Evolutionary conservation across 2,329 filamentous ascomycete species (phyloP).

Genomic region (Paecilomyces formosus): DNA sequence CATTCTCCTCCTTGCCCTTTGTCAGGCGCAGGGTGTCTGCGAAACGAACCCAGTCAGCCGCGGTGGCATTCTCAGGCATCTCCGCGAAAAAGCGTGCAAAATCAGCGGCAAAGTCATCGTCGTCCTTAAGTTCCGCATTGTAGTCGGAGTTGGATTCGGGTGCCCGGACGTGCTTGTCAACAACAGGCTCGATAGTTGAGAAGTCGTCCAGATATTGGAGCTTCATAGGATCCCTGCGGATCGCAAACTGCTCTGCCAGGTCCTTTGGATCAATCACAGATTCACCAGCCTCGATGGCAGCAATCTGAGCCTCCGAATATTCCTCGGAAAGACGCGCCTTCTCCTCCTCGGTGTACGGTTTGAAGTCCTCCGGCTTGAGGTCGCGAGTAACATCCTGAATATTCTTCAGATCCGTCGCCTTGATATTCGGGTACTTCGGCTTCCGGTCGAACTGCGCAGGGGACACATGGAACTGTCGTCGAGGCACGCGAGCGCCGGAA

Average conservation of each 20-base stretch:
- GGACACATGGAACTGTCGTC: slow-evolving; percentile 44
- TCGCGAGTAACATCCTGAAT: slow-evolving; percentile 13
- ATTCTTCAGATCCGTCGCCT: slow-evolving; percentile 24
- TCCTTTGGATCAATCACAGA: slow-evolving; percentile 66
- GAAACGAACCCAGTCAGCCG: slow-evolving; percentile 35
- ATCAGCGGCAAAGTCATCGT: slow-evolving; percentile 55
- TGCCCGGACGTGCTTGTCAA: slow-evolving; percentile 60
- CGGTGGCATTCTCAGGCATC: slow-evolving; percentile 45
- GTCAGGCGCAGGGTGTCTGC: slow-evolving; percentile 43
- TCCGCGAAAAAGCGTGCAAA: slow-evolving; percentile 43
- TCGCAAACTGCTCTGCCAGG: slow-evolving; percentile 62
- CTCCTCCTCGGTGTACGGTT: slow-evolving; percentile 61
- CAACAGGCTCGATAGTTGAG: slow-evolving; percentile 64
- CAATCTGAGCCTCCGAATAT: slow-evolving; percentile 76
- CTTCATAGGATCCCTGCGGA: slow-evolving; percentile 65
- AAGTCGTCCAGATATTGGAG: slow-evolving; percentile 79
- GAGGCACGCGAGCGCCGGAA: slow-evolving; percentile 33
- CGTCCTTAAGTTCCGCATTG: slow-evolving; percentile 52
- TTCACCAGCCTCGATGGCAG: slow-evolving; percentile 75
- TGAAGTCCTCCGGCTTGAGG: slow-evolving; percentile 25
- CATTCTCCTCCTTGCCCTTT: slow-evolving; percentile 42
- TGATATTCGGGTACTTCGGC: slow-evolving; percentile 32
- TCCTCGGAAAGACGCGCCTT: slow-evolving; percentile 53
- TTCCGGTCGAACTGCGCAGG: slow-evolving; percentile 31
- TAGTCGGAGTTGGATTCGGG: slow-evolving; percentile 47